Evolutionary conservation across 306 rosid species (phyloP).

Genomic region (Ormosia emarginata): DNA sequence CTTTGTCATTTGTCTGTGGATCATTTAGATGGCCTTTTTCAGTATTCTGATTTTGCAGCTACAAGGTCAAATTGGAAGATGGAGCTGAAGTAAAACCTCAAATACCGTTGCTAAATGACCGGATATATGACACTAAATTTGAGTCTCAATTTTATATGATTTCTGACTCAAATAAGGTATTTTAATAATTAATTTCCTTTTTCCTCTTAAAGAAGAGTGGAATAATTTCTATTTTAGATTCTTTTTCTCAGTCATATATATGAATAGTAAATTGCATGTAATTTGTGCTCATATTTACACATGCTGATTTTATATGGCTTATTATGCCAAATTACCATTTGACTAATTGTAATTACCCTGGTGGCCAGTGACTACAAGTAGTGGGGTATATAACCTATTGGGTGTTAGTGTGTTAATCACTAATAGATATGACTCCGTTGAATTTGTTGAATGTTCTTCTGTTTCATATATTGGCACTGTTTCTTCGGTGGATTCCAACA

Average conservation of each 20-base stretch:
- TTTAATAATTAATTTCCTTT: conserved; percentile 12
- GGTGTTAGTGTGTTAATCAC: not conserved
- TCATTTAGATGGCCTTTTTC: conserved; percentile 5
- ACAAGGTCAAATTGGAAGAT: conserved; percentile 92
- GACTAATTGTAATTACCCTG: not conserved
- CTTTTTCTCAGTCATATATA: not conserved
- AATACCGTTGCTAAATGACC: conserved; percentile 73
- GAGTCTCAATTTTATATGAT: conserved; percentile 96
- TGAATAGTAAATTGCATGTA: conserved; percentile 5
- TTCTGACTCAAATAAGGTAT: conserved; percentile 84
- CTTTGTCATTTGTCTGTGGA: conserved; percentile 20
- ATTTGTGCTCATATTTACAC: not conserved
- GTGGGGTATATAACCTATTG: not conserved
- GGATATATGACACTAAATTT: conserved; percentile 85
- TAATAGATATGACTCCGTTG: not conserved
- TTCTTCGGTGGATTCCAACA: conserved; percentile 4
- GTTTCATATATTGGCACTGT: not conserved
- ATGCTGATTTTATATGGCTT: conserved; percentile 17
- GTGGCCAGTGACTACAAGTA: not conserved
- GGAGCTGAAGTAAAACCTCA: conserved; percentile 84
- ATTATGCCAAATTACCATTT: not conserved
- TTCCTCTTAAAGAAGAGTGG: not conserved
- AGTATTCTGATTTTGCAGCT: conserved; percentile 52
- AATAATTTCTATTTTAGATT: not conserved
- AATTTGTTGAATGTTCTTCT: not conserved